Percentiles rank a stretch among this genome's conserved stretches.
phyloP scores from a whole-genome alignment of 1,284 basidiomycete species.

The Crepidotus sp. region DNA sequence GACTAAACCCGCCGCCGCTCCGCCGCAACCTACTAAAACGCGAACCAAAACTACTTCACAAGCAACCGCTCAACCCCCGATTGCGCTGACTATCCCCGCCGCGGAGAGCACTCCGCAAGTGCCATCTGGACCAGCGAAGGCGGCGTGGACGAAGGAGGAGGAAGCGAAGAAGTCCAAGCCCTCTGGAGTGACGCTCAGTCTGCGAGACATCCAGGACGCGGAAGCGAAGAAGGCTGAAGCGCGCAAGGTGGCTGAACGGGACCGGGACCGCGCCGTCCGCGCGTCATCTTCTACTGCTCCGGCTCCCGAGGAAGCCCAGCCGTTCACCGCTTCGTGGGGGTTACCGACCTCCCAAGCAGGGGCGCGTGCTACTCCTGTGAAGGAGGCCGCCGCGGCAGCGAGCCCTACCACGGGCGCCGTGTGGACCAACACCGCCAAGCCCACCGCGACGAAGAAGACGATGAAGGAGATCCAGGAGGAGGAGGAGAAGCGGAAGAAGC shows the following conservation, averaged over 20 bases:
- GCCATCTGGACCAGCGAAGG: constrained; percentile 31
- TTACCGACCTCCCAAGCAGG: constrained; percentile 66
- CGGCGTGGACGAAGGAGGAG: constrained; percentile 58
- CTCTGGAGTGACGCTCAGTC: constrained; percentile 46
- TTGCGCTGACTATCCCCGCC: constrained; percentile 7
- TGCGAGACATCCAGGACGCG: constrained; percentile 93
- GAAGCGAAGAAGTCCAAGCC: constrained; percentile 47
- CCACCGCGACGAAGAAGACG: constrained; percentile 70
- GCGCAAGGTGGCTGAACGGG: constrained; percentile 54
- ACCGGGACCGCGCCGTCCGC: constrained; percentile 51
- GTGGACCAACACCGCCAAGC: constrained; percentile 57
- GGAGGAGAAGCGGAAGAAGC: constrained; percentile 79
- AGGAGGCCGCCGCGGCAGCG: constrained; percentile 34
- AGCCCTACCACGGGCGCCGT: constrained; percentile 36
- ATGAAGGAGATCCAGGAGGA: constrained; percentile 99
- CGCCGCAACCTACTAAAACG: constrained; percentile 18
- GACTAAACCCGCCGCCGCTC: constrained; percentile 9
- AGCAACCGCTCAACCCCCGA: constrained; percentile 13
- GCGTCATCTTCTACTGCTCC: constrained; percentile 30
- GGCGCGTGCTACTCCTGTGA: constrained; percentile 34
- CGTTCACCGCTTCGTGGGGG: constrained; percentile 71
- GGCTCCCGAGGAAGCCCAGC: constrained; percentile 46
- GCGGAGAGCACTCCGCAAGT: constrained; percentile 16
- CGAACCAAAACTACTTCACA: constrained; percentile 16
- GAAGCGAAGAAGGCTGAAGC: constrained; percentile 79